phyloP scores from a whole-genome alignment of 129 eudicot species.

The Heracleum sosnowskyi region DNA sequence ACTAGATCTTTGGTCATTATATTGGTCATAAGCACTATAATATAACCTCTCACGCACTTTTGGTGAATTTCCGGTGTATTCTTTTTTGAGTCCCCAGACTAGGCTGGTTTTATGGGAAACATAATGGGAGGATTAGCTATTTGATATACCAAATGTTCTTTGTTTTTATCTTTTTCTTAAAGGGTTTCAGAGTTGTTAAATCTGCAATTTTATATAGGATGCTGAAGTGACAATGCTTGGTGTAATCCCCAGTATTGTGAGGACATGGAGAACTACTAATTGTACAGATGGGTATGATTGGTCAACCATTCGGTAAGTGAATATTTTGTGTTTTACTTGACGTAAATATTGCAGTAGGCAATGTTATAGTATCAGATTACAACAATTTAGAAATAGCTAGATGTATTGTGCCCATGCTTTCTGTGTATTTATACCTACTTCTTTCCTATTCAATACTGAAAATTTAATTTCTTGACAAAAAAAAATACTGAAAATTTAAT shows the following conservation, averaged over 20 bases:
- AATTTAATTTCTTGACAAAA: not conserved
- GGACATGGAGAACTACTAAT: slow-evolving; percentile 80
- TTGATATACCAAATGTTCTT: not conserved
- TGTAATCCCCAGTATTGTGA: slow-evolving; percentile 86
- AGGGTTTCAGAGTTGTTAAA: not conserved
- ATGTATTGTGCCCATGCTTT: not conserved
- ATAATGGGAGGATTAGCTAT: not conserved
- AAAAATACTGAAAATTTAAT: not conserved
- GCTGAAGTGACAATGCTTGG: slow-evolving; percentile 92
- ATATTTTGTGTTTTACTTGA: not conserved
- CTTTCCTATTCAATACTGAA: not conserved
- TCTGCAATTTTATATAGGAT: slow-evolving; percentile 47
- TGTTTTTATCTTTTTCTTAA: not conserved
- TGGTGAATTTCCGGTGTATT: not conserved
- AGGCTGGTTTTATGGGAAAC: not conserved
- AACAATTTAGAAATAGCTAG: not conserved
- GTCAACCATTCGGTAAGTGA: slow-evolving; percentile 83
- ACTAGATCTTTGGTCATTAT: not conserved
- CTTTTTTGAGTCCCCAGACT: not conserved
- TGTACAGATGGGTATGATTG: slow-evolving; percentile 73
- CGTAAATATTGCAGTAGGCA: not conserved
- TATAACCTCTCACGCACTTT: not conserved
- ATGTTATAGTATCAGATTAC: not conserved
- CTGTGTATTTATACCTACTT: not conserved
- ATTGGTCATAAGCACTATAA: not conserved